These are phyloP conservation scores for Talaromyces sp. DNA, from an alignment of 2,329 filamentous ascomycete genomes.

Conservation along the genomic window DNA sequence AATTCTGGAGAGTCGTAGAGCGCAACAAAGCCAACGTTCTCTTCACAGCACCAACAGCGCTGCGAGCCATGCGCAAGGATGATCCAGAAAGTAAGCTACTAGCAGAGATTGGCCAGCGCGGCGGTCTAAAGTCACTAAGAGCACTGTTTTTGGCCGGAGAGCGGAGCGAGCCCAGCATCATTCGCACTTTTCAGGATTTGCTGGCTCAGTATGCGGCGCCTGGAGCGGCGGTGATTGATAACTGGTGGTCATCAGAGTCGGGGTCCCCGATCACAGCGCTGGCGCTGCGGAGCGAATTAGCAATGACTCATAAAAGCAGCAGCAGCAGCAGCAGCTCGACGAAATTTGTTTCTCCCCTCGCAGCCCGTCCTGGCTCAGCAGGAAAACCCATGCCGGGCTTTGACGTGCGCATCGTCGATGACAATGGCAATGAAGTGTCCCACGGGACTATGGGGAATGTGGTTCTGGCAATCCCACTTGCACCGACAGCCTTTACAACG, in stretches of 20 bases:
- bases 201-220: slow-evolving; percentile 60
- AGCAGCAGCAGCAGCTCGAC: too few relatives aligned
- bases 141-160: slow-evolving; percentile 85
- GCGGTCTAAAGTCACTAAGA: slow-evolving; percentile 65
- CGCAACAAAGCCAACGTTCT: slow-evolving; percentile 79
- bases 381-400: slow-evolving; percentile 91
- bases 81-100: slow-evolving; percentile 70
- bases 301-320: too few relatives aligned
- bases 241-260: slow-evolving; percentile 70
- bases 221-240: slow-evolving; percentile 60
- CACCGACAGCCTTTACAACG: slow-evolving; percentile 78
- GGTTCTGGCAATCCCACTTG: slow-evolving; percentile 73
- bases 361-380: slow-evolving; percentile 75
- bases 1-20: slow-evolving; percentile 81
- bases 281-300: slow-evolving; percentile 57
- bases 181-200: slow-evolving; percentile 72
- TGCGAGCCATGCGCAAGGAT: slow-evolving; percentile 80
- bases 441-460: slow-evolving; percentile 83
- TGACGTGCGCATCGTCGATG: slow-evolving; percentile 77
- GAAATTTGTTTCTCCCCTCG: too few relatives aligned
- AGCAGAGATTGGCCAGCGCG: slow-evolving; percentile 55
- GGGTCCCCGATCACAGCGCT: slow-evolving; percentile 64
- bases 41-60: slow-evolving; percentile 81
- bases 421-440: slow-evolving; percentile 66
- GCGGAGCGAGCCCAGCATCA: slow-evolving; percentile 78